Percentiles rank a stretch among this genome's conserved stretches.
Conservation (phyloP, 345 rosid genomes). For the Bruguiera sexangula region DNA sequence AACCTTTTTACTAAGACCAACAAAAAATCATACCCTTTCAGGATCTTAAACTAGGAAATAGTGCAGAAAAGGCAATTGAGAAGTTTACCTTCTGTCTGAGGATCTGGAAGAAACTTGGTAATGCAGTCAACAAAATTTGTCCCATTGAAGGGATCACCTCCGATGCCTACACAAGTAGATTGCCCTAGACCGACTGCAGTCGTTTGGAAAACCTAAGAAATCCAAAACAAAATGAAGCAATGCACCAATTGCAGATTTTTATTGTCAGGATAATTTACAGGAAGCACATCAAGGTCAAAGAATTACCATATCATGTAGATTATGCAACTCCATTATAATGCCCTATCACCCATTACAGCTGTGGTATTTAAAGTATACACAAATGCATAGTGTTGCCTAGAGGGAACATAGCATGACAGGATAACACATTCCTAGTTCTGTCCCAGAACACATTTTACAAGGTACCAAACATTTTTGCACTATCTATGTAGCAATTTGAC, state of each 20-base stretch:
- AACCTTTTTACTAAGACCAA: too few species aligned
- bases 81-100: conserved; percentile 88
- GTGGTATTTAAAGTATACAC: too few species aligned
- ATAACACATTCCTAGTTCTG: too few species aligned
- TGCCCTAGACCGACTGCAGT: conserved; percentile 94
- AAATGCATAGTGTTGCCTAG: too few species aligned
- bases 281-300: too few species aligned
- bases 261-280: neutral
- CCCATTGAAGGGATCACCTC: conserved; percentile 98
- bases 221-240: neutral
- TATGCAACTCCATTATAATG: too few species aligned
- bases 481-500: neutral
- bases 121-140: conserved; percentile 95
- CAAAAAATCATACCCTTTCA: neutral
- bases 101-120: conserved; percentile 75
- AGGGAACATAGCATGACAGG: too few species aligned
- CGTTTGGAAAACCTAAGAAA: conserved; percentile 85
- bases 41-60: neutral
- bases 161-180: conserved; percentile 89
- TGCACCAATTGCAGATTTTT: neutral
- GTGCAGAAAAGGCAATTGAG: neutral
- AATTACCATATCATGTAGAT: too few species aligned
- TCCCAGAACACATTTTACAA: too few species aligned
- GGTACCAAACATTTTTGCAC: too few species aligned
- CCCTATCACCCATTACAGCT: too few species aligned